Evolutionary conservation across 129 eudicot species (phyloP).

Genomic region (sunflower (Helianthus annuus)): HanXRQr2.0-SUNRISE NC_035441.2:63503431-63503930

Average conservation of each 20-base stretch:
- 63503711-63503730: constrained; percentile 94
- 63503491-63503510: not conserved
- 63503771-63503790: constrained; percentile 86
- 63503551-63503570: not conserved
- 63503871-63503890: not conserved
- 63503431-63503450: constrained; percentile 1
- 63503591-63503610: constrained; percentile 77
- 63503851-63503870: not conserved
- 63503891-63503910: not conserved
- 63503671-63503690: constrained; percentile 92
- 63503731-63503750: constrained; percentile 91
- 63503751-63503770: constrained; percentile 81
- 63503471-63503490: not conserved
- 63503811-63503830: constrained; percentile 95
- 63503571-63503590: constrained; percentile 1
- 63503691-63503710: constrained; percentile 95
- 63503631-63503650: constrained; percentile 91
- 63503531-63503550: not conserved
- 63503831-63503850: constrained; percentile 76
- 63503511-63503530: not conserved
- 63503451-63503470: not conserved
- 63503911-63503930: not conserved
- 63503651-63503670: constrained; percentile 89
- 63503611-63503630: constrained; percentile 94
- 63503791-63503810: constrained; percentile 94